Evolutionary conservation across 768 basidiomycete genomes (phyloP).

Genomic region (Boletus patriciae): DNA sequence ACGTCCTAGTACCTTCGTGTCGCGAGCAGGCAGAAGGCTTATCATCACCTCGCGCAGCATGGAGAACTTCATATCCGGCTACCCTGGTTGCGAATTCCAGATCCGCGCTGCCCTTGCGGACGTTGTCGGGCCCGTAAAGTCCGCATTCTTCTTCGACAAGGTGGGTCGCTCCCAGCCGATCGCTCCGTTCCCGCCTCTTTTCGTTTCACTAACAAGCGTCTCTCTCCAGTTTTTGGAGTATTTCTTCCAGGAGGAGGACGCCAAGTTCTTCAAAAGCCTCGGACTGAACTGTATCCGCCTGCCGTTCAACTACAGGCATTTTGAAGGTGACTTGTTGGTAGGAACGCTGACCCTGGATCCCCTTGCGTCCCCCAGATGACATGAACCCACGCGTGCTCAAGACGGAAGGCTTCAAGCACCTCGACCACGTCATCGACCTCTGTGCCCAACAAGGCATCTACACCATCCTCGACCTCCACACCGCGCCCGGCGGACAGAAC

Average conservation of each 20-base stretch:
- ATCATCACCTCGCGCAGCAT: slow-evolving; percentile 42
- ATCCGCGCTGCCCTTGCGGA: slow-evolving; percentile 69
- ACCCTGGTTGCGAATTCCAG: slow-evolving; percentile 80
- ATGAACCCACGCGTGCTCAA: slow-evolving; percentile 79
- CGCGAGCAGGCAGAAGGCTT: background rate
- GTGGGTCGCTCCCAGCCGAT: slow-evolving; percentile 35
- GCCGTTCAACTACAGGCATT: slow-evolving; percentile 73
- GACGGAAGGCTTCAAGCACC: slow-evolving; percentile 72
- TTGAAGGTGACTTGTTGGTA: slow-evolving; percentile 42
- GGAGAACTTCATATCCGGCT: slow-evolving; percentile 80
- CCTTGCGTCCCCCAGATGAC: slow-evolving; percentile 47
- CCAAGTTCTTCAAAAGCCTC: slow-evolving; percentile 72
- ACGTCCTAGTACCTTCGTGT: slow-evolving; percentile 34
- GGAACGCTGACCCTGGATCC: background rate
- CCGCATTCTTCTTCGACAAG: slow-evolving; percentile 84
- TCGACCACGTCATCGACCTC: slow-evolving; percentile 75
- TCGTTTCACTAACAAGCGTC: background rate
- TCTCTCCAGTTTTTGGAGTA: slow-evolving; percentile 68
- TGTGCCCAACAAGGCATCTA: slow-evolving; percentile 76
- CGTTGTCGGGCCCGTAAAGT: slow-evolving; percentile 64
- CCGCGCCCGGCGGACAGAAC: slow-evolving; percentile 73
- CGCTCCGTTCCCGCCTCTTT: background rate
- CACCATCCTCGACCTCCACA: slow-evolving; percentile 80
- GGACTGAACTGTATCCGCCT: slow-evolving; percentile 80
- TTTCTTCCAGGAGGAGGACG: slow-evolving; percentile 78